A percentile compares a stretch with the other conserved stretches of the same genome.
Conservation (phyloP, 2,329 filamentous ascomycete species). For the Esteya vermicola region DNA sequence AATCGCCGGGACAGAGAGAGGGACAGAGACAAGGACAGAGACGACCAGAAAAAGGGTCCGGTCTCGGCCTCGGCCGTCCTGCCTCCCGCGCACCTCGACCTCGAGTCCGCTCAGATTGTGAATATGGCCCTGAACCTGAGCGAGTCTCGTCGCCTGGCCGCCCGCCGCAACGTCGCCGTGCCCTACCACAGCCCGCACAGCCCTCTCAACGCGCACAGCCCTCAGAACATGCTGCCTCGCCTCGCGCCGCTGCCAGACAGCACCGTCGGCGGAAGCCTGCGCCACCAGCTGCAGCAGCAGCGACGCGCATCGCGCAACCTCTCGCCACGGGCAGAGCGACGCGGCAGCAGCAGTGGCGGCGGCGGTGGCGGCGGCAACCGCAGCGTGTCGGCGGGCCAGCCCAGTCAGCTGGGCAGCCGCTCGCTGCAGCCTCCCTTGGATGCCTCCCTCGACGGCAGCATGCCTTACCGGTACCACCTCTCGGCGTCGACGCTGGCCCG, state of each 20-base stretch:
- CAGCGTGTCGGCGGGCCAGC: not conserved
- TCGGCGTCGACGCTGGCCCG: conserved; percentile 69
- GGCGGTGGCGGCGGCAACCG: conserved; percentile 12
- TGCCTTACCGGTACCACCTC: conserved; percentile 47
- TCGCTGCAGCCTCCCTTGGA: conserved; percentile 25
- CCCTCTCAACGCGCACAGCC: too few species aligned
- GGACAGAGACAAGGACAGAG: not conserved
- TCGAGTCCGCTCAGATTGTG: conserved; percentile 80
- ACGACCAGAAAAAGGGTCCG: not conserved
- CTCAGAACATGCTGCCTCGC: conserved; percentile 34
- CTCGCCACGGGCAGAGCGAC: conserved; percentile 41
- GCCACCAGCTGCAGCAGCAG: conserved; percentile 60
- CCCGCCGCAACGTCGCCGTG: conserved; percentile 39
- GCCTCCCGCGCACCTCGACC: conserved; percentile 31
- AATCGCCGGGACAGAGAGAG: not conserved
- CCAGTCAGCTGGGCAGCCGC: conserved; percentile 19
- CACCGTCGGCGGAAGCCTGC: conserved; percentile 42
- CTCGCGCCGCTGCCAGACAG: conserved; percentile 38
- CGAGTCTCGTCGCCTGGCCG: conserved; percentile 58
- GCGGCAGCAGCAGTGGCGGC: conserved; percentile 11
- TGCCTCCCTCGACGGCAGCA: conserved; percentile 21
- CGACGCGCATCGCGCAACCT: conserved; percentile 45
- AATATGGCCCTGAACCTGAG: conserved; percentile 83
- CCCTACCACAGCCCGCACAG: too few species aligned
- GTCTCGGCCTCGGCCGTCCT: not conserved